Evolutionary conservation across 768 basidiomycete genomes (phyloP).

Genomic region (Suillus spraguei): DNA sequence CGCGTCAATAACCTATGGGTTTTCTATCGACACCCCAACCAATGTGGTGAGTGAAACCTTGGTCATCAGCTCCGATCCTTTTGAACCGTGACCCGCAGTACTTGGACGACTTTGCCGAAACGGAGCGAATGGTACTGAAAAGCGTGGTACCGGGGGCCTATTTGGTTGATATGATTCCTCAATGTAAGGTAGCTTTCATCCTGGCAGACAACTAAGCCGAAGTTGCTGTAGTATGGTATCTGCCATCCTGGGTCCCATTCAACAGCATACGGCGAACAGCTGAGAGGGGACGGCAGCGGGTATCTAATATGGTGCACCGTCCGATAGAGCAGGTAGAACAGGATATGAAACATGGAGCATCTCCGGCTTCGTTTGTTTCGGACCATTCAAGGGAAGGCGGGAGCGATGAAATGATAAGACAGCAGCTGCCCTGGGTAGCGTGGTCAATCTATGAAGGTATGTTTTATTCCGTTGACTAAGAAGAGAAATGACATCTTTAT

Average conservation of each 20-base stretch:
- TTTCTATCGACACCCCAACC: constrained; percentile 9
- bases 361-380: constrained; percentile 11
- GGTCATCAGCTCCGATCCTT: neutral
- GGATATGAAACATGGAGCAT: constrained; percentile 6
- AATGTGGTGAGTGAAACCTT: constrained; percentile 1
- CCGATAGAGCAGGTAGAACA: constrained; percentile 14
- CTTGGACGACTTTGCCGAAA: constrained; percentile 11
- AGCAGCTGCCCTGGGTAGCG: constrained; percentile 12
- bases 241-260: constrained; percentile 26
- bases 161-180: constrained; percentile 14
- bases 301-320: constrained; percentile 2
- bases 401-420: neutral
- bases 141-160: constrained; percentile 14
- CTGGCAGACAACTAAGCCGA: neutral
- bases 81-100: neutral
- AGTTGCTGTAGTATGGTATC: constrained; percentile 19
- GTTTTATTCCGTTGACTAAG: neutral
- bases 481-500: neutral
- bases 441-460: constrained; percentile 14
- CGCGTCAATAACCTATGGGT: constrained; percentile 12
- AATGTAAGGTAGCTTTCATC: neutral
- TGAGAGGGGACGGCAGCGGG: constrained; percentile 8
- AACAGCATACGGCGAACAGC: constrained; percentile 12
- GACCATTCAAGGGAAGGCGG: neutral
- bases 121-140: constrained; percentile 10